Evolutionary conservation across 352 stramenopile genomes (phyloP), one percentile per base, ranked within the genome.

Genomic region (Stramenopiles sp.): DNA sequence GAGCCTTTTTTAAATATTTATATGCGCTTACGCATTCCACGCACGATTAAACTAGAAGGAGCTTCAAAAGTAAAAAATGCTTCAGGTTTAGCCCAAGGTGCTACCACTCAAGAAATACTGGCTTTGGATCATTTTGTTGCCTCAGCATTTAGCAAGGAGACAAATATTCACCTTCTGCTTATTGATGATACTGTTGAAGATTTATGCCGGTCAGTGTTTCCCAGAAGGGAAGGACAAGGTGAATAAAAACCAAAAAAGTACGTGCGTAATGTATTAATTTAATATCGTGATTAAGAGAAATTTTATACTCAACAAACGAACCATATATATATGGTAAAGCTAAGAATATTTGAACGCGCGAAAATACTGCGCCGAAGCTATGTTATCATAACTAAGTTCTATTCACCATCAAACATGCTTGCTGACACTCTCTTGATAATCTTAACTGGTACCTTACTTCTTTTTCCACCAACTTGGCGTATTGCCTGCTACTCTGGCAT

Each of bases 381-480:
- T n/a, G n/a, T n/a, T n/a, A n/a, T n/a, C n/a, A n/a, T n/a, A n/a
- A n/a, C n/a, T n/a, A n/a, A n/a, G n/a, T n/a, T n/a, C n/a, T n/a
- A n/a, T n/a, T n/a, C n/a, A n/a, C n/a, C n/a, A n/a, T n/a, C n/a
- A n/a, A n/a, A n/a, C n/a, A n/a, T n/a, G n/a, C n/a, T n/a, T n/a
- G n/a, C n/a, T n/a, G n/a, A n/a, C n/a, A n/a, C n/a, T n/a, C n/a
- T n/a, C n/a, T n/a, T n/a, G n/a, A n/a, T n/a, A n/a, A n/a, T n/a
- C n/a, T n/a, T n/a, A n/a, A n/a, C n/a, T n/a, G n/a, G n/a, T n/a
- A n/a, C n/a, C 25, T n/a, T 27, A 29, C 78, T 85, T 76, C 67
- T 82, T 29, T 80, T 67, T 33, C 76, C 30, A 78, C 76, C 76
- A 81, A 39, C 71, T 67, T 39, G 76, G 76, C 29, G 39, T 67